Evolutionary conservation across 345 rosid species (phyloP), one percentile per base, ranked within the genome.

Genomic region (Populus pruinosa): DNA sequence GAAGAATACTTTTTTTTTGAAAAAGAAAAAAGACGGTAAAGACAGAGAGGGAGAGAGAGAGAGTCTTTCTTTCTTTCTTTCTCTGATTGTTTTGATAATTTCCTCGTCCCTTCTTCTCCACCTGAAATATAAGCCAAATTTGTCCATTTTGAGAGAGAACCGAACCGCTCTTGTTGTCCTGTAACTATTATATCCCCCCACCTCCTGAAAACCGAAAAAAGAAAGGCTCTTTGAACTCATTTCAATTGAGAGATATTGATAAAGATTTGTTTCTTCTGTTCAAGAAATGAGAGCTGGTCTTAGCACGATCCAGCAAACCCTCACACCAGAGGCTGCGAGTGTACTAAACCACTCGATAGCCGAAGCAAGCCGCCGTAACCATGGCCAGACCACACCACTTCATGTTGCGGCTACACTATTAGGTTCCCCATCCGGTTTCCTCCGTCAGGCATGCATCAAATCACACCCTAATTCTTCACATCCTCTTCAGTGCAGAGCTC

Each of bases 401-500:
- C 99, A 95, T 80, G 99, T 95, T 73, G 98, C 98, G n/a, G 89
- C 99, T 0, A 92, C 98, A 25, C 94, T 96, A 1, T 78, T 96
- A 17, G 83, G 90, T 3, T 89, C 97, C 13, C 88, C 98, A 18
- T 81, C 98, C 23, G 99, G 99, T 23, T 96, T 72, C 81, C 94
- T 96, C 81, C 89, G 99, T 55, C 98, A 93, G 83, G 98, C 99
- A 8, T 96, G 99, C 82, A 93, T 93, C 82, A 96, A 96, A 78
- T 92, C 99, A 1, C 99, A 96, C 83, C 99, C 98, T 8, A 96
- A 93, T 78, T 96, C 99, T 0, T 96, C 99, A 7, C 98, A 96
- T 77, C 99, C 99, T 0, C 89, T 96, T n/a, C 99, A 96, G 95
- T 96, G 99, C 80, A 88, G 99, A 31, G 99, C 99, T 25, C 86